Conservation (phyloP, 1,284 basidiomycete species). For the Moniliophthora roreri region DNA sequence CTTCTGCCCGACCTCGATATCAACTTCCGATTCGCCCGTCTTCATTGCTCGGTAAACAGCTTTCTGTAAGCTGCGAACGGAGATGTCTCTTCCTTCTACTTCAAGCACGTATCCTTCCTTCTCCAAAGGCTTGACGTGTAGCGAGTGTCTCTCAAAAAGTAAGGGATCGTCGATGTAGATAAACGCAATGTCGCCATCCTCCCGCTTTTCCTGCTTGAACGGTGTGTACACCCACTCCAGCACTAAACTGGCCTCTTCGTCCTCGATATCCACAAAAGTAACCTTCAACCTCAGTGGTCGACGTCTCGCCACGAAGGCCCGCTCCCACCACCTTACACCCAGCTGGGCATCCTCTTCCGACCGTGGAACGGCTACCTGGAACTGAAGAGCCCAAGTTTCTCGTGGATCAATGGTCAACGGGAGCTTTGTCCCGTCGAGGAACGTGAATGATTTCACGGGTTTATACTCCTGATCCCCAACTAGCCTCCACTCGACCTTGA, state of each 20-base stretch:
- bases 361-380: conserved; percentile 28
- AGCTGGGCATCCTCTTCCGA: conserved; percentile 28
- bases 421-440: conserved; percentile 23
- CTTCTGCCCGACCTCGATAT: conserved; percentile 30
- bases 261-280: conserved; percentile 31
- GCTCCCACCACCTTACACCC: conserved; percentile 28
- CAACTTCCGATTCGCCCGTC: conserved; percentile 34
- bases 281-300: conserved; percentile 32
- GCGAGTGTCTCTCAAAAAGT: conserved; percentile 20
- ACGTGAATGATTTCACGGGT: conserved; percentile 25
- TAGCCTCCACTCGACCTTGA: conserved; percentile 29
- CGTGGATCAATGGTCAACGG: conserved; percentile 33
- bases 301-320: conserved; percentile 29
- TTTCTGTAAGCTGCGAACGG: conserved; percentile 26
- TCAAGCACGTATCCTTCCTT: conserved; percentile 17
- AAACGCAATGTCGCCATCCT: conserved; percentile 26
- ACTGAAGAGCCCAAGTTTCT: conserved; percentile 27
- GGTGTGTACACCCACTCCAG: conserved; percentile 34
- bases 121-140: conserved; percentile 22
- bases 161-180: conserved; percentile 34
- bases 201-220: conserved; percentile 23
- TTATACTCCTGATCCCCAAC: conserved; percentile 29
- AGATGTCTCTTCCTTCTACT: conserved; percentile 23
- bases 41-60: conserved; percentile 33
- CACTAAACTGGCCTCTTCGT: conserved; percentile 32